Evolutionary conservation across 2,329 filamentous ascomycete species (phyloP), one percentile per base, ranked within the genome.

Genomic region (Phaeosphaeriaceae sp.): DNA sequence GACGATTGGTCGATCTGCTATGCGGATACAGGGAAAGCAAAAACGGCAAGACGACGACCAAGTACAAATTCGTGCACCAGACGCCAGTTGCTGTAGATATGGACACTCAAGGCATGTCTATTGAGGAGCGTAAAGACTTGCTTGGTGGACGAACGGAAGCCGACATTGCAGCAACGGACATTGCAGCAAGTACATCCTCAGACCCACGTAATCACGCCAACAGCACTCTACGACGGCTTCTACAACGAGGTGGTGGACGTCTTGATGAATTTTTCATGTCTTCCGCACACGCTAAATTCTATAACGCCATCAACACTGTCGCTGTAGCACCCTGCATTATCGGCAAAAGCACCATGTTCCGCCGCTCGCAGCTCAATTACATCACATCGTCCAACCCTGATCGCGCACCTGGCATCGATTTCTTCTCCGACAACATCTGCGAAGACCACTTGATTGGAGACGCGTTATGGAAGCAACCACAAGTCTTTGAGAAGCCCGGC

Each of bases 301-400:
- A 99, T 77, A 88, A 88, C 7, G 94, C 93, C 53, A 99, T 99
- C 81, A 97, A 97, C 74, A 90, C 90, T 0, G 90, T 97, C 13
- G 83, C 89, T 3, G 77, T 97, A 43, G 94, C 94, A 0, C 94
- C 95, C 7, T 99, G 94, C 74, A 88, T 96, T 49, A 88, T 97
- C 17, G 94, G 94, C 42, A 99, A 99, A 77, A 96, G 91, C 66
- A 97, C 95, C 76, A 97, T 99, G 92, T 99, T 97, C 76, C 89
- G 94, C 50, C 90, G 89, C 54, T 90, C 90, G 0, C 93, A 99
- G 65, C 84, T 99, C 29, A 85, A 97, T 73, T 82, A 83, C 58
- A 83, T 94, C 7, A 87, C 85, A 1, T 63, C 74, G 0, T 86
- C 26, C 73, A 82, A 65, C 72, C 81, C 29, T 41, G 70, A 43